A percentile compares a stretch with the other conserved stretches of the same genome.
Conservation (phyloP, 768 basidiomycete genomes). For the Lentinula lateritia region DNA sequence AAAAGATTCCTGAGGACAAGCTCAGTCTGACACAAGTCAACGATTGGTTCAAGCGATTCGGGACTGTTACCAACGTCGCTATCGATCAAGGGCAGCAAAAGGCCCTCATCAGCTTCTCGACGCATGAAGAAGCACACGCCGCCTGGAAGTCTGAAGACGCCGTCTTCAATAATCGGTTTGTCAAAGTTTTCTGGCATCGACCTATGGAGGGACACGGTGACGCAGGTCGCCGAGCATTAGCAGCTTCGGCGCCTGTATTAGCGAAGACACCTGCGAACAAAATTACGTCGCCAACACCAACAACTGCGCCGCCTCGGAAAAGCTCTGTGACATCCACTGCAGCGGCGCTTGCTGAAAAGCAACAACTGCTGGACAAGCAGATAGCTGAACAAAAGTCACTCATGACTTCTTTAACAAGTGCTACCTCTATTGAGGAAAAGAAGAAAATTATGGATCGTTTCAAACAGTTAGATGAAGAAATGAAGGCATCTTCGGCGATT, state of each 20-base stretch:
- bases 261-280: slow-evolving; percentile 51
- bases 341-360: slow-evolving; percentile 63
- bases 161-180: slow-evolving; percentile 92
- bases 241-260: slow-evolving; percentile 73
- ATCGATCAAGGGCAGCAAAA: slow-evolving; percentile 71
- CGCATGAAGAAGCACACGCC: slow-evolving; percentile 76
- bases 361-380: slow-evolving; percentile 71
- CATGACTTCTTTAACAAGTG: slow-evolving; percentile 62
- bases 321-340: slow-evolving; percentile 26
- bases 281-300: slow-evolving; percentile 15
- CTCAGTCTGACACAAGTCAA: slow-evolving; percentile 75
- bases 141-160: slow-evolving; percentile 94
- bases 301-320: slow-evolving; percentile 30
- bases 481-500: slow-evolving; percentile 41
- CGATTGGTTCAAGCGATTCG: slow-evolving; percentile 88
- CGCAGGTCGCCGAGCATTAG: slow-evolving; percentile 69
- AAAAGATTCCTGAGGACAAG: slow-evolving; percentile 87
- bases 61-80: slow-evolving; percentile 87
- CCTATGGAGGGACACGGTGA: slow-evolving; percentile 90
- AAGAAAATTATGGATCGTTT: slow-evolving; percentile 72
- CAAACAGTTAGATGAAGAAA: slow-evolving; percentile 74
- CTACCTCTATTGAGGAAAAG: slow-evolving; percentile 61
- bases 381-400: slow-evolving; percentile 87
- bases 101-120: slow-evolving; percentile 83
- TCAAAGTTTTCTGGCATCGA: slow-evolving; percentile 93